These are phyloP conservation scores for Lolium rigidum DNA, from an alignment of 176 grass and related monocot species.

Conservation along the genomic window DNA sequence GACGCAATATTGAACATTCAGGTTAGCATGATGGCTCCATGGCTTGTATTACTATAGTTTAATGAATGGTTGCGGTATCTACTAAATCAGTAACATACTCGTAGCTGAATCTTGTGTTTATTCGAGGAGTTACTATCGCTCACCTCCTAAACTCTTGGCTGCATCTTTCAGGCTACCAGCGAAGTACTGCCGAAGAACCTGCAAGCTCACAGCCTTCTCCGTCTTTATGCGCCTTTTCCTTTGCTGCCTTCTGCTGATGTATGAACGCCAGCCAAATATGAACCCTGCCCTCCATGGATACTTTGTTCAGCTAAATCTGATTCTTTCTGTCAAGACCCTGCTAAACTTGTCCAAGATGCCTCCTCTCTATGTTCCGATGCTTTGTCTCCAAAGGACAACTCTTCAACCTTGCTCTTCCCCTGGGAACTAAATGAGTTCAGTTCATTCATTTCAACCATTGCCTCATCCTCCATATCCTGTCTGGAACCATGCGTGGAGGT, in stretches of 20 bases:
- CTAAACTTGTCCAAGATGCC: slow-evolving; percentile 38
- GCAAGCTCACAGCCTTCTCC: slow-evolving; percentile 85
- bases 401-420: slow-evolving; percentile 55
- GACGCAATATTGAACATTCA: too few species aligned
- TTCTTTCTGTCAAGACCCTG: slow-evolving; percentile 40
- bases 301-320: slow-evolving; percentile 45
- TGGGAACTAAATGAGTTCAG: slow-evolving; percentile 51
- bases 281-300: slow-evolving; percentile 42
- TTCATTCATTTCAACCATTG: slow-evolving; percentile 55
- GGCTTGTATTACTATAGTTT: too few species aligned
- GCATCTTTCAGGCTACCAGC: too few species aligned
- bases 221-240: slow-evolving; percentile 72
- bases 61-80: too few species aligned
- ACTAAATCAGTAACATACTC: too few species aligned
- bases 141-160: too few species aligned
- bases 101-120: too few species aligned
- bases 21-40: too few species aligned
- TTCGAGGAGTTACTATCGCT: too few species aligned
- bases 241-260: slow-evolving; percentile 48
- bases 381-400: slow-evolving; percentile 48
- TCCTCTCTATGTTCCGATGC: slow-evolving; percentile 43
- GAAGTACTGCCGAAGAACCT: slow-evolving; percentile 85
- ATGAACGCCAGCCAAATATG: slow-evolving; percentile 37
- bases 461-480: slow-evolving; percentile 77
- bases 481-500: slow-evolving; percentile 70